These are phyloP conservation scores for Pestalotiopsis sp. DNA, from an alignment of 2,329 filamentous ascomycete genomes.

Conservation along the genomic window DNA sequence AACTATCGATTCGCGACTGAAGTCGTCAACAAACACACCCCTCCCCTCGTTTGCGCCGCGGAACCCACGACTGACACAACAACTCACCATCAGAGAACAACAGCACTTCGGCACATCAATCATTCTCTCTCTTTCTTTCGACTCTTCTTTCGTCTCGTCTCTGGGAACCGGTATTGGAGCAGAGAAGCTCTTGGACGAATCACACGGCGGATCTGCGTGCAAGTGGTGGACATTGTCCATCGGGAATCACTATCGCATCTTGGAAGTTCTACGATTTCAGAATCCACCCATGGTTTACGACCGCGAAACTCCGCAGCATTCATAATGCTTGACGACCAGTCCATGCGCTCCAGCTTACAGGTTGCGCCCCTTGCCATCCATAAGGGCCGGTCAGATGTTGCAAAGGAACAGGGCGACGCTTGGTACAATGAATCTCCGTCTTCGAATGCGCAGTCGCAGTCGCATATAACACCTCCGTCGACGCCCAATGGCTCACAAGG, in stretches of 20 bases:
- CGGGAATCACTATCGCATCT: background rate
- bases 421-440: conserved; percentile 29
- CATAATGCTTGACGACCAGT: conserved; percentile 50
- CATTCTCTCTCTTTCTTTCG: background rate
- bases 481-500: conserved; percentile 73
- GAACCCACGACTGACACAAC: conserved; percentile 1
- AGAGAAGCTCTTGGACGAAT: background rate
- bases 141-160: background rate
- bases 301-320: conserved; percentile 37
- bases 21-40: conserved; percentile 25
- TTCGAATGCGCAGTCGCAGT: conserved; percentile 46
- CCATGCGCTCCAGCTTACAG: conserved; percentile 59
- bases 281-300: conserved; percentile 39
- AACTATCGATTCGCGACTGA: conserved; percentile 20
- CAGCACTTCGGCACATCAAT: background rate
- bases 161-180: background rate
- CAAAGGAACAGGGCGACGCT: conserved; percentile 24
- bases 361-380: conserved; percentile 61
- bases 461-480: conserved; percentile 76
- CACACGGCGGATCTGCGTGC: background rate
- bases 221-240: background rate
- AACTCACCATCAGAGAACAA: background rate
- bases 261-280: background rate
- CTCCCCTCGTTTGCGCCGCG: background rate
- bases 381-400: conserved; percentile 40